Percentiles rank a stretch among this genome's conserved stretches.
phyloP scores from a whole-genome alignment of 164 flowering plant species.

The Stephania cephalantha region DNA sequence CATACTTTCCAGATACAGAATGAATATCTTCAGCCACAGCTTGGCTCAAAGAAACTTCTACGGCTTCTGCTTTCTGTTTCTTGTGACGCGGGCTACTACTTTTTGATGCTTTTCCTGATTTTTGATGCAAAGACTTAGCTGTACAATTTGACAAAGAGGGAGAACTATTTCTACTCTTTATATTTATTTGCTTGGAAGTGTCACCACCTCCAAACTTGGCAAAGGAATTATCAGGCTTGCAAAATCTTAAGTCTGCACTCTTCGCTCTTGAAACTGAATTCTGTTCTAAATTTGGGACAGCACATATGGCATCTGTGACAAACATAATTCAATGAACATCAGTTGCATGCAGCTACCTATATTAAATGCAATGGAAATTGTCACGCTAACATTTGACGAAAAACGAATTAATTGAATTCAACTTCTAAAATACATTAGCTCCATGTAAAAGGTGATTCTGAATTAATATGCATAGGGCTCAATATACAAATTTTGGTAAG shows the following conservation, averaged over 20 bases:
- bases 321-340: constrained; percentile 9
- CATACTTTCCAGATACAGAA: constrained; percentile 24
- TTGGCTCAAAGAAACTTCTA: constrained; percentile 29
- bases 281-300: constrained; percentile 19
- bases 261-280: constrained; percentile 24
- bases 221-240: constrained; percentile 16
- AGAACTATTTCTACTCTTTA: constrained; percentile 18
- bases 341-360: not conserved
- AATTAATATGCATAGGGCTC: not conserved
- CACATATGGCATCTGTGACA: constrained; percentile 24
- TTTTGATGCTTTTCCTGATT: constrained; percentile 33
- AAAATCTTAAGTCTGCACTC: constrained; percentile 20
- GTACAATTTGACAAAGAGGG: constrained; percentile 21
- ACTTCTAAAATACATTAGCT: not conserved
- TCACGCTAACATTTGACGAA: not conserved
- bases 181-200: constrained; percentile 11
- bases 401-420: not conserved
- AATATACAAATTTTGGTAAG: too few species aligned
- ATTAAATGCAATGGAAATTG: not conserved
- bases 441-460: not conserved
- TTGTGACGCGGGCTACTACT: constrained; percentile 37
- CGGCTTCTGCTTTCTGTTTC: constrained; percentile 31
- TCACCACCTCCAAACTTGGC: constrained; percentile 23
- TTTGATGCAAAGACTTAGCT: constrained; percentile 27
- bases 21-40: constrained; percentile 27